These are phyloP conservation scores for Ramalina peruviana DNA, from an alignment of 495 filamentous ascomycete species.

Conservation along the genomic window DNA sequence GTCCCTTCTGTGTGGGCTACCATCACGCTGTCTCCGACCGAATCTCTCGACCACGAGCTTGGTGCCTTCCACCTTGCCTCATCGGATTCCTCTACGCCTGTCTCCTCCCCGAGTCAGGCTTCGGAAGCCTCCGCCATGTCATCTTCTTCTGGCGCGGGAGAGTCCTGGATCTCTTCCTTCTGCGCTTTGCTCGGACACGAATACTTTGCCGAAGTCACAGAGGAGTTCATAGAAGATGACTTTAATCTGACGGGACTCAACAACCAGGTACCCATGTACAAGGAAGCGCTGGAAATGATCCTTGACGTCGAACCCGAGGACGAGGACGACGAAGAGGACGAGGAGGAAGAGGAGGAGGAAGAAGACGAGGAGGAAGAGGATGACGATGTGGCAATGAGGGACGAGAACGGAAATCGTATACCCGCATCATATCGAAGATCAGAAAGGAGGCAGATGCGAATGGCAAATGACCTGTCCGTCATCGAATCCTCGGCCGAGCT, in stretches of 20 bases:
- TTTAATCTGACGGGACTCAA: slow-evolving; percentile 96
- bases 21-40: slow-evolving; percentile 17
- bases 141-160: slow-evolving; percentile 68
- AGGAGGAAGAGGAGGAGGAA: slow-evolving; percentile 55
- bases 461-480: slow-evolving; percentile 80
- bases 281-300: slow-evolving; percentile 95
- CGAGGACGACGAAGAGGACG: slow-evolving; percentile 67
- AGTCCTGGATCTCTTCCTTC: slow-evolving; percentile 96
- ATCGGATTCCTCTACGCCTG: slow-evolving; percentile 29
- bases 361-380: slow-evolving; percentile 72
- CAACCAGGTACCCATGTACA: slow-evolving; percentile 95
- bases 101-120: slow-evolving; percentile 29
- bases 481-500: slow-evolving; percentile 96
- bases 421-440: slow-evolving; percentile 36
- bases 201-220: slow-evolving; percentile 96
- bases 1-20: not conserved
- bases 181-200: slow-evolving; percentile 92
- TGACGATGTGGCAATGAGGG: slow-evolving; percentile 47
- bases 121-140: slow-evolving; percentile 38
- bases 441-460: slow-evolving; percentile 69
- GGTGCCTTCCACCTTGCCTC: slow-evolving; percentile 15
- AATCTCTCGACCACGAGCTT: slow-evolving; percentile 11
- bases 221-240: slow-evolving; percentile 99
- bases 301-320: slow-evolving; percentile 95
- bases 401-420: slow-evolving; percentile 62